Evolutionary conservation across 257 asterid species (phyloP).

Genomic region (Solanum rostratum): DNA sequence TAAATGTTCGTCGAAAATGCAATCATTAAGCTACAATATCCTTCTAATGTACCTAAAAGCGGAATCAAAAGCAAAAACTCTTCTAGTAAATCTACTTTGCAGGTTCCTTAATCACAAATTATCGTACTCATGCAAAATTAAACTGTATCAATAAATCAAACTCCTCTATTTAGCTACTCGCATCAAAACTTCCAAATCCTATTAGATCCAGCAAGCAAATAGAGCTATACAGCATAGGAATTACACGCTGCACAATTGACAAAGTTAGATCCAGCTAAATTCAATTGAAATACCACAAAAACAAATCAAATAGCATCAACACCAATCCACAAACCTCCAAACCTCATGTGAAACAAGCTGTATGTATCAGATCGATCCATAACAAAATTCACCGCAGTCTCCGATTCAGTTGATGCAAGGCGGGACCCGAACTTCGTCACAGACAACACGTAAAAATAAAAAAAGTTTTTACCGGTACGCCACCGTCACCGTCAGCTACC

Average conservation of each 20-base stretch:
- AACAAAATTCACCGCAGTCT: background rate
- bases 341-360: background rate
- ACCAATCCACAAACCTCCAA: background rate
- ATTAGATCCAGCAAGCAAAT: background rate
- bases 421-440: background rate
- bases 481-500: background rate
- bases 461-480: background rate
- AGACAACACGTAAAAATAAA: background rate
- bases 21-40: background rate
- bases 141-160: background rate
- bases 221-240: background rate
- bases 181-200: background rate
- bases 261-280: background rate
- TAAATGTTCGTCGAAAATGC: background rate
- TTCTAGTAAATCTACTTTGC: background rate
- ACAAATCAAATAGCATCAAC: background rate
- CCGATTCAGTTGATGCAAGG: conserved; percentile 4
- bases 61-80: background rate
- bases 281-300: background rate
- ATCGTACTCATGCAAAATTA: background rate
- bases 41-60: background rate
- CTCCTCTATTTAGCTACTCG: background rate
- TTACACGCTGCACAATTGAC: background rate
- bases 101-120: background rate
- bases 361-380: background rate